Evolutionary conservation across 352 stramenopile species (phyloP), one percentile per base, ranked within the genome.

Genomic region (Phytophthora aleatoria): DNA sequence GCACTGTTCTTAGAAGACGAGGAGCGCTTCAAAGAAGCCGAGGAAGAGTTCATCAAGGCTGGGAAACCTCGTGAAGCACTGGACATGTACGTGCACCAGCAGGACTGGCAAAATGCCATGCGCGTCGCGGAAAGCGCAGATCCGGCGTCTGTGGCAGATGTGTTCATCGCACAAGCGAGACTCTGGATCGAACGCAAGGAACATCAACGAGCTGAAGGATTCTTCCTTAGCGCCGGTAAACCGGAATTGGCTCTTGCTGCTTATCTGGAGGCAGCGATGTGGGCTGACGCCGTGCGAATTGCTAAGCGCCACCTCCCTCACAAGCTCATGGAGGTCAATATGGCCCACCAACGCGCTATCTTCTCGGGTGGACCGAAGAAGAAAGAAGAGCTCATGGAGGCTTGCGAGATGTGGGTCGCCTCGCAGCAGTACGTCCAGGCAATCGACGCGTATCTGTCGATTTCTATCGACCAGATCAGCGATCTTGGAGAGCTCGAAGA

Each of bases 1-100:
- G 95, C 92, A 10, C 60, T 98, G 13, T 97, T 96, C 52, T 73
- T 98, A 1, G 94, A 98, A 38, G 94, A 98, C 49, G 91, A 98
- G 53, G 94, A 98, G 61, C 79, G 84, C 0, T 98, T 98, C 59
- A 93, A 94, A 47, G 94, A 98, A 51, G 94, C 91, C 5, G 92
- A 98, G 61, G 79, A 87, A 20, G 91, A 97, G 54, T 98, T 97
- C 59, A 95, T 98, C 57, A 92, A 96, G 53, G 93, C 93, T 12
- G 81, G 84, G 0, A 98, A 98, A 57, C 94, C 92, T 0, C 82
- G 91, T 24, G 95, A 98, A 73, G 95, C 95, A 9, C 89, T 98
- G 50, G 95, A 98, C 43, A 98, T 98, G 95, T 98, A 98, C 60
- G 81, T 98, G 20, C 94, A 98, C 65, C 91, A 98, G 55, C 89